Evolutionary conservation across 179 eudicot genomes (phyloP), one percentile per base, ranked within the genome.

Genomic region (Patellifolia procumbens): DNA sequence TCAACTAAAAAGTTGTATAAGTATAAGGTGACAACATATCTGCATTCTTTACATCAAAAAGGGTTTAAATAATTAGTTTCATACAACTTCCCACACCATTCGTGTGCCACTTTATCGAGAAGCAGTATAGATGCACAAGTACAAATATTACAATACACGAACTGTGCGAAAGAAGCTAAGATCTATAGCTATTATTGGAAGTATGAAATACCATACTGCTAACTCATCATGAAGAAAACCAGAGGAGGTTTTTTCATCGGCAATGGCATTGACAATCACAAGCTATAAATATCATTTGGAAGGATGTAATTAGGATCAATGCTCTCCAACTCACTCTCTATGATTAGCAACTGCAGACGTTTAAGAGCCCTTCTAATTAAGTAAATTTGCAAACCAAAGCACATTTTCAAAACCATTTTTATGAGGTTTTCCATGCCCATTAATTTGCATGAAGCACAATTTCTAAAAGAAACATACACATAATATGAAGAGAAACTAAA

Each of bases 291-390:
- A 7, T 72, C 76, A 31, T 64, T 20, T 0, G 82, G 82, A 15
- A 80, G 62, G 45, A 80, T 74, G 52, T 74, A 75, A 29, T 64
- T 39, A 61, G 75, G 79, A 39, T 80, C 75, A 5, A 80, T 74
- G 34, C 62, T 53, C 37, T 63, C 72, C 34, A 80, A 42, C 35
- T 80, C 79, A 15, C 75, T 63, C 49, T 74, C 65, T 17, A 75
- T 32, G 55, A 80, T 16, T 9, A 80, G 42, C 59, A 60, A 61
- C 24, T 70, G 74, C 2, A 75, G 58, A 26, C 68, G 56, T 45
- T 43, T 60, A 20, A 60, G 55, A 16, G 65, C 75, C 65, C 71
- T 61, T 52, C 22, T 35, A 29, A 37, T 22, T 7, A 74, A 17
- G 55, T 59, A 42, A 1, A 71, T 48, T 7, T 74, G 79, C 45